A percentile compares a stretch with the other conserved stretches of the same genome.
Evolutionary conservation across 371 early-diverging fungal genomes (phyloP).

Genomic region (Smittium culicis): DNA sequence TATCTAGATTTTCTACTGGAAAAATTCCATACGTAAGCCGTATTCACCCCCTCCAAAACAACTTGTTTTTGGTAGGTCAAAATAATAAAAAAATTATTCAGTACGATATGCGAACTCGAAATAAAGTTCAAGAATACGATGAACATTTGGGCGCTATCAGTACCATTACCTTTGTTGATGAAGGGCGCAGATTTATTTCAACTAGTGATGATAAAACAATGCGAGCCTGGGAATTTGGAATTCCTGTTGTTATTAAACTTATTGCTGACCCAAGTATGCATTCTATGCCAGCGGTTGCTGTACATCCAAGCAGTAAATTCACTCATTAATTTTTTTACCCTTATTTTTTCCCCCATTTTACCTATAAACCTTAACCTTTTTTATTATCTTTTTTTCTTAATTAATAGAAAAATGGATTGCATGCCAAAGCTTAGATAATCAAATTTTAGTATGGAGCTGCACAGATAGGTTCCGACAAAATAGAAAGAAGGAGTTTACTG

Average conservation of each 20-base stretch:
- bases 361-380: neutral
- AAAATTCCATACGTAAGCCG: conserved; percentile 76
- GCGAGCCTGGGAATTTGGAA: conserved; percentile 93
- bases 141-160: conserved; percentile 93
- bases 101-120: conserved; percentile 67
- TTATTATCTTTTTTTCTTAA: too few species aligned
- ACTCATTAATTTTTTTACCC: neutral
- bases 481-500: conserved; percentile 79
- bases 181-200: conserved; percentile 83
- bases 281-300: conserved; percentile 79
- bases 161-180: conserved; percentile 90
- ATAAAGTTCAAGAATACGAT: conserved; percentile 84
- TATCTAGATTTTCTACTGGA: conserved; percentile 56
- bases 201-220: conserved; percentile 94
- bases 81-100: conserved; percentile 85
- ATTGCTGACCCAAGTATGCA: conserved; percentile 94
- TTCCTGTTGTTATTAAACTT: conserved; percentile 93
- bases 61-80: conserved; percentile 83
- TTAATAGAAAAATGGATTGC: conserved; percentile 71
- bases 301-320: conserved; percentile 49
- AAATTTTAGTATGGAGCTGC: conserved; percentile 76
- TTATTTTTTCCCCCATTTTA: neutral
- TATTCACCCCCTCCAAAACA: conserved; percentile 77
- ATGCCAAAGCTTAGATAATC: conserved; percentile 88
- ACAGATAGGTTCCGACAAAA: conserved; percentile 74